Evolutionary conservation across 352 stramenopile species (phyloP), one percentile per base, ranked within the genome.

Genomic region (Pythium aquatile): DNA sequence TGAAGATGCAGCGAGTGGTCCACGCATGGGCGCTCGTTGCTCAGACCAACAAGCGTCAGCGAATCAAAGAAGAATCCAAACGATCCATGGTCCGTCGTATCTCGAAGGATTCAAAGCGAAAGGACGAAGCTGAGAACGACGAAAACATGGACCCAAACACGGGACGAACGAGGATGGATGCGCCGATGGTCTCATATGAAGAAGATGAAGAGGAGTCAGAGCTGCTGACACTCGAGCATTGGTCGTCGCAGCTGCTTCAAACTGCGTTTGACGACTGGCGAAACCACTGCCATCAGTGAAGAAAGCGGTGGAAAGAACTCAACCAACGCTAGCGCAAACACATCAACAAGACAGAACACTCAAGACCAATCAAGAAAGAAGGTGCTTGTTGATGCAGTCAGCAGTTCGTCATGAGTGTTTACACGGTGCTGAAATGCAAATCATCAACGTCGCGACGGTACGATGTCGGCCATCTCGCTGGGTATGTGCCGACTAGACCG

Each of bases 101-200:
- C 46, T 33, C 20, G 20, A 53, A 28, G 46, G 20, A 17, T 6
- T 33, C 46, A 5, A 33, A 17, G 8, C 11, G n/a, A 33, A 10
- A n/a, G 20, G 5, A 53, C 10, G 20, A 53, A 16, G 10, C 2
- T 17, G 26, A 53, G 20, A 40, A 59, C 29, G 26, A 61, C 29
- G 60, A 66, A 42, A 66, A 66, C n/a, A 24, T 46, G 8, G 14
- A 61, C 40, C 60, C 60, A 0, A 66, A 66, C 30, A 35, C 13
- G 8, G 44, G 26, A 58, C 28, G 6, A 32, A 44, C 40, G 29
- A 26, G 9, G 14, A 8, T 2, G 20, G 47, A 1, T 7, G 8
- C 9, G 1, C 3, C 9, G 3, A 35, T 14, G 35, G 11, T 49
- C 54, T 29, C 52, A 20, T 49, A 8, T 24, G 5, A 47, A 5